Percentiles rank a stretch among this genome's conserved stretches.
phyloP scores from a whole-genome alignment of 2,329 filamentous ascomycete genomes.

The Epichloe sibirici region DNA sequence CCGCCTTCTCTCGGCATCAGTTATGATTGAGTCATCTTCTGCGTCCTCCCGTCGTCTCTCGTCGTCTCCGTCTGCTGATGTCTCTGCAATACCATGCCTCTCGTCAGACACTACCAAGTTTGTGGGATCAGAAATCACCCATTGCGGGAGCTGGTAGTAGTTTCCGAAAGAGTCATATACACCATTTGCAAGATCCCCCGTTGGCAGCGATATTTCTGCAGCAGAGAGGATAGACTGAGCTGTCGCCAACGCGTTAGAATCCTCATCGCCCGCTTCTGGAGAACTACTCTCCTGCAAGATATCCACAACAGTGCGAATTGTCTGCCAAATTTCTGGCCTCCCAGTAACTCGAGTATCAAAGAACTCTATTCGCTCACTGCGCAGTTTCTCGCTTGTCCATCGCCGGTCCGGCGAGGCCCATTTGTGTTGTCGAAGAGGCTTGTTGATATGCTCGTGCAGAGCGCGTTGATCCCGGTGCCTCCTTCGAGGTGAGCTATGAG shows the following conservation, averaged over 20 bases:
- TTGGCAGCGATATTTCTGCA: conserved; percentile 62
- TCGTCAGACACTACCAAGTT: conserved; percentile 33
- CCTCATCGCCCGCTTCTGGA: conserved; percentile 23
- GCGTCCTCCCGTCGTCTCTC: conserved; percentile 6
- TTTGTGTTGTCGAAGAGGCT: conserved; percentile 51
- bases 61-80: conserved; percentile 23
- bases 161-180: conserved; percentile 61
- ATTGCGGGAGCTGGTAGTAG: conserved; percentile 56
- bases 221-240: conserved; percentile 75
- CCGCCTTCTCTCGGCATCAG: conserved; percentile 27
- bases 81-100: conserved; percentile 19
- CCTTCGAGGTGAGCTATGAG: conserved; percentile 13
- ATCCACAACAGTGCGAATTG: conserved; percentile 55
- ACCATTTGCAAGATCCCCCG: conserved; percentile 58
- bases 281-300: conserved; percentile 48
- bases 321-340: conserved; percentile 66
- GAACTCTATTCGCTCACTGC: conserved; percentile 65
- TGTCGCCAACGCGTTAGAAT: conserved; percentile 38
- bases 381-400: conserved; percentile 61
- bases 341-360: conserved; percentile 84
- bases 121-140: conserved; percentile 54
- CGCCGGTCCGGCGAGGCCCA: conserved; percentile 51
- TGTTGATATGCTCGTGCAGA: conserved; percentile 55
- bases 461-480: conserved; percentile 27
- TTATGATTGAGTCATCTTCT: conserved; percentile 12